These are phyloP conservation scores for Clavispora carvajalis DNA, from an alignment of 805 yeast species.

Conservation along the genomic window DNA sequence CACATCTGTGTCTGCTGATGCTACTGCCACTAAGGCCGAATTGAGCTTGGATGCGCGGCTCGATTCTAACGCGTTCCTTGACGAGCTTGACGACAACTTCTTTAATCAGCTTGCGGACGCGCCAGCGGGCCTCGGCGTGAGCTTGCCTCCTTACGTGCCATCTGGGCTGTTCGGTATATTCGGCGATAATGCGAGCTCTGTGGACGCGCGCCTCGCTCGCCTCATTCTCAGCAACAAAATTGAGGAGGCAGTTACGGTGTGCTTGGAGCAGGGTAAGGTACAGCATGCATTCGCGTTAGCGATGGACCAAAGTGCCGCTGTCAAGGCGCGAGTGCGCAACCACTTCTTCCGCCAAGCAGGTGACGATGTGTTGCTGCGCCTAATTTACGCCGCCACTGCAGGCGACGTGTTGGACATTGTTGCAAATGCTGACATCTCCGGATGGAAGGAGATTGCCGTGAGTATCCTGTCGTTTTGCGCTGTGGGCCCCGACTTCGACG, in stretches of 20 bases:
- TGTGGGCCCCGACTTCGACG: conserved; percentile 45
- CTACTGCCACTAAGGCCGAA: conserved; percentile 1
- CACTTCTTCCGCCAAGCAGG: conserved; percentile 64
- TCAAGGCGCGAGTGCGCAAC: conserved; percentile 63
- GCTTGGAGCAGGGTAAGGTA: conserved; percentile 58
- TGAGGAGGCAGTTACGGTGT: conserved; percentile 60
- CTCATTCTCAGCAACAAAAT: conserved; percentile 56
- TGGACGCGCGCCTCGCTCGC: conserved; percentile 32
- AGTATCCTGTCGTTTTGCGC: conserved; percentile 53
- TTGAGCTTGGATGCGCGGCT: conserved; percentile 3
- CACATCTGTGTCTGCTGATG: background rate
- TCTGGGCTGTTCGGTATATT: conserved; percentile 47
- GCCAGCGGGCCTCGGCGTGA: conserved; percentile 3
- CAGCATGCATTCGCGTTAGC: conserved; percentile 83
- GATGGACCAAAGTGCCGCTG: conserved; percentile 51
- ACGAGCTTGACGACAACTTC: conserved; percentile 15
- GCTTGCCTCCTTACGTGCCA: conserved; percentile 36
- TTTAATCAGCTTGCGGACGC: conserved; percentile 25
- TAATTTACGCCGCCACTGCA: conserved; percentile 60
- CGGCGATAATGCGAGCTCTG: conserved; percentile 8
- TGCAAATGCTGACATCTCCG: conserved; percentile 63
- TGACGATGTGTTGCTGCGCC: conserved; percentile 58
- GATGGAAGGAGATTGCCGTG: conserved; percentile 81
- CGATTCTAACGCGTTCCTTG: conserved; percentile 1
- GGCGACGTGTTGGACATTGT: conserved; percentile 64